Base-by-base conservation (phyloP, 371 early-diverging fungal genomes). In the Phascolomyces articulosus region DNA sequence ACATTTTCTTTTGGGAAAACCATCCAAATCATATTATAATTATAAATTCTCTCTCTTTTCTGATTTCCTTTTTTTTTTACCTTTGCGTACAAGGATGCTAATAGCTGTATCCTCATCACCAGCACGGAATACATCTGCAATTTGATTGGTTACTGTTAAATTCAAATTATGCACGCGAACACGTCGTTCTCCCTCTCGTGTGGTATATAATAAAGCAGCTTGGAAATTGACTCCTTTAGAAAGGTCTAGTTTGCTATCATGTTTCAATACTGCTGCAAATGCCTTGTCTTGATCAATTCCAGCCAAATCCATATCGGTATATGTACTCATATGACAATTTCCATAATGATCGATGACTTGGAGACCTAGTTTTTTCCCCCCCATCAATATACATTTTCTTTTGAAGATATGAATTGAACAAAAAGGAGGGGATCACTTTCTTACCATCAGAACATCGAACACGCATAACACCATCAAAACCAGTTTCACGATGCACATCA, bases 31-130 rank as follows among this genome's bases (percentile, higher is more conserved):
- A n/a, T n/a, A n/a, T 31, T 31, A 31, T 31, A 31, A 31, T 6
- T 31, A 31, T 31, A 31, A 31, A n/a, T n/a, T n/a, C n/a, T n/a
- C n/a, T n/a, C n/a, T n/a, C n/a, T n/a, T n/a, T n/a, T n/a, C n/a
- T 31, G 10, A 58, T 40, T 23, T 31, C 24, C 18, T 58, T 27
- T 54, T 53, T 28, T 65, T 29, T 67, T 60, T 73, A 88, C 89
- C 89, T 62, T 88, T 83, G 74, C 96, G 94, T 61, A 89, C 78
- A 63, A 96, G 75, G 49, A 92, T 84, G 74, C 93, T 93, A 64
- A 97, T 78, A 24, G 93, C 89, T 2, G 96, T 88, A 77, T 98
- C 98, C 69, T 94, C 87, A 62, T 98, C 96, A 10, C 96, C 96
- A 73, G 80, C 87, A 55, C 95, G 84, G 83, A 97, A 98, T 54